Evolutionary conservation across 306 rosid species (phyloP), one percentile per base, ranked within the genome.

Genomic region (Cucurbita ficifolia): DNA sequence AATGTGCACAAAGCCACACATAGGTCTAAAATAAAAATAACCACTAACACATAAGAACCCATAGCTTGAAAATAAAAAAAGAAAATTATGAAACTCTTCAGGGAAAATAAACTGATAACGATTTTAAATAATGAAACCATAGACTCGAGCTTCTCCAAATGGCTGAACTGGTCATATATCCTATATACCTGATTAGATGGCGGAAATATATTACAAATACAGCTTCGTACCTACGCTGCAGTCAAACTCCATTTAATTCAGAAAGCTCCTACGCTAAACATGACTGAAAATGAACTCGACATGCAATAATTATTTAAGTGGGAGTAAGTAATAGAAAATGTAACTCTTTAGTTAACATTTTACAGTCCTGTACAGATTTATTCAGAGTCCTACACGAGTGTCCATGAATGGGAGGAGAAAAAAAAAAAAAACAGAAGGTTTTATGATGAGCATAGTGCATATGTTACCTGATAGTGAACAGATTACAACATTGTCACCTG

Each of bases 391-490:
- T 38, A 2, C 39, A 42, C 16, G 29, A 17, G 29, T n/a, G 70
- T 38, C 16, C 69, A 17, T 29, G 42, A 59, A 59, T 42, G 19
- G 19, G 65, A 9, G 65, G 58, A 18, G 58, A 53, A 53, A 58
- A 29, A 13, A 6, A 58, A 10, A 14, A 8, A 1, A 13, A 58
- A 9, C 17, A 62, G 54, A 4, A 67, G 45, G 7, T 67, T 43
- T 21, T 19, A 12, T 48, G 16, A 5, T 8, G 57, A 69, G 39
- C 8, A 18, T 10, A 50, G 35, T 48, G 78, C 38, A 75, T 62
- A 46, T 18, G 7, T 61, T 52, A 93, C 97, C 79, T 74, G 97
- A 85, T 94, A 96, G 83, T 69, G 97, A 90, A 86, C 90, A 94
- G 62, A 90, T 83, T 43, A 90, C 19, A 36, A 90, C 87, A 8